These are phyloP conservation scores for Cordyceps pruinosa DNA, from an alignment of 2,329 filamentous ascomycete species.

Conservation along the genomic window DNA sequence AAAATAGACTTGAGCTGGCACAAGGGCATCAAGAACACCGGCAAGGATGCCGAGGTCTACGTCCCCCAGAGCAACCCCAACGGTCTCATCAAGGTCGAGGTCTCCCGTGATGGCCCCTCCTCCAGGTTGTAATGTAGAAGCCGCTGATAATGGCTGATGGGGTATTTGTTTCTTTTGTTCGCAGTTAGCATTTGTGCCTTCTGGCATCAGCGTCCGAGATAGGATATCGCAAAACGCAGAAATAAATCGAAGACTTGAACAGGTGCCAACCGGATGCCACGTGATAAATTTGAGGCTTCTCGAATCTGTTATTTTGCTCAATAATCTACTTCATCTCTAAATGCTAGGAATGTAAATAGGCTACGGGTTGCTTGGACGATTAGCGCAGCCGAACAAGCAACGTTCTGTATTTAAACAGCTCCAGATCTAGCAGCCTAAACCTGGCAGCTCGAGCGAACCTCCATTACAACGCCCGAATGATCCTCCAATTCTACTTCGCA, in stretches of 20 bases:
- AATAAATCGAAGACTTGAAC: neutral
- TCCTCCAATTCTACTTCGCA: too few species aligned
- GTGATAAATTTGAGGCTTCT: neutral
- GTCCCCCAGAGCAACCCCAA: constrained; percentile 90
- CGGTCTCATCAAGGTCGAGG: constrained; percentile 90
- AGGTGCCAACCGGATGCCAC: neutral
- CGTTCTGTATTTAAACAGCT: too few species aligned
- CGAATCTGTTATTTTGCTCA: too few species aligned
- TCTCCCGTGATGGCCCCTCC: constrained; percentile 44
- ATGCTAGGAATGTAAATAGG: too few species aligned
- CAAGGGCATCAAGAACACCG: constrained; percentile 90
- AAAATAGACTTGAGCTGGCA: constrained; percentile 84
- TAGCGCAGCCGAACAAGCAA: too few species aligned
- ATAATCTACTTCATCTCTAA: too few species aligned
- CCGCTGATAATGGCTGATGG: neutral
- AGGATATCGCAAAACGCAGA: neutral
- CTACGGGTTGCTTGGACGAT: too few species aligned
- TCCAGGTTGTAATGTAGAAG: constrained; percentile 9
- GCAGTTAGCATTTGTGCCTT: neutral
- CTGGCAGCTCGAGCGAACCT: too few species aligned
- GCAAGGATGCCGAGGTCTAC: constrained; percentile 91
- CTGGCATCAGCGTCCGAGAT: neutral
- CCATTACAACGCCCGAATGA: too few species aligned
- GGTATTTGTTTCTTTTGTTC: neutral
- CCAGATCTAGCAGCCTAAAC: too few species aligned